phyloP scores from a whole-genome alignment of 208 protist species.

The Trypanosoma vivax region DNA sequence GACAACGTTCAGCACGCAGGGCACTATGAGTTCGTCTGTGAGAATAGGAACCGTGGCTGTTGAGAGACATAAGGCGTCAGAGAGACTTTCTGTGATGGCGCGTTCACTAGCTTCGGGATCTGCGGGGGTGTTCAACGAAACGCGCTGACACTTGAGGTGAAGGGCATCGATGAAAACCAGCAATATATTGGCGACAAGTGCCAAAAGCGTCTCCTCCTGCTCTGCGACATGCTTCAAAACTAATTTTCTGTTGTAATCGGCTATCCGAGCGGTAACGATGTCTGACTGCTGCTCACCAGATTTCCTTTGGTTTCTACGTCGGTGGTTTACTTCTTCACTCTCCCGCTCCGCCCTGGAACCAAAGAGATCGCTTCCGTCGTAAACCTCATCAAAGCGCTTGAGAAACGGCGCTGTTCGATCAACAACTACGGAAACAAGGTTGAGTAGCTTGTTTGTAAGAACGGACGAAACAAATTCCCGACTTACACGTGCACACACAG shows the following conservation, averaged over 20 bases:
- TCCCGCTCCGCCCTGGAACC: conserved; percentile 47
- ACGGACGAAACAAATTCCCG: conserved; percentile 73
- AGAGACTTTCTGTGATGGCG: conserved; percentile 73
- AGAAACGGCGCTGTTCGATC: conserved; percentile 70
- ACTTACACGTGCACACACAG: conserved; percentile 65
- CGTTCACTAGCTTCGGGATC: conserved; percentile 27
- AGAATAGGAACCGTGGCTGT: conserved; percentile 61
- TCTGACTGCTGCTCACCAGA: conserved; percentile 25
- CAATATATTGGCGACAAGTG: conserved; percentile 56
- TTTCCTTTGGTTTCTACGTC: conserved; percentile 4
- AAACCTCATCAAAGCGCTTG: conserved; percentile 62
- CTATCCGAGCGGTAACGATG: conserved; percentile 46
- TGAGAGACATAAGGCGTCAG: conserved; percentile 68
- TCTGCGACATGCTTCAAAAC: conserved; percentile 62
- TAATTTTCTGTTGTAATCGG: conserved; percentile 45
- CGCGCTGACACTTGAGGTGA: conserved; percentile 49
- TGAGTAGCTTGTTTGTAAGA: conserved; percentile 72
- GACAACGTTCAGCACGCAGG: conserved; percentile 63
- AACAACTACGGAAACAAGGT: conserved; percentile 72
- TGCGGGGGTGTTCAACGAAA: conserved; percentile 16
- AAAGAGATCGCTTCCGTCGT: conserved; percentile 66
- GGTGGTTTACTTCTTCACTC: conserved; percentile 5
- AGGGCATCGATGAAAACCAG: conserved; percentile 70
- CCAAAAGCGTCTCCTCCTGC: conserved; percentile 67
- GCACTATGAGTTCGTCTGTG: conserved; percentile 53